Base-by-base conservation (phyloP, 1,284 basidiomycete genomes). In the Ganoderma boninense region DNA sequence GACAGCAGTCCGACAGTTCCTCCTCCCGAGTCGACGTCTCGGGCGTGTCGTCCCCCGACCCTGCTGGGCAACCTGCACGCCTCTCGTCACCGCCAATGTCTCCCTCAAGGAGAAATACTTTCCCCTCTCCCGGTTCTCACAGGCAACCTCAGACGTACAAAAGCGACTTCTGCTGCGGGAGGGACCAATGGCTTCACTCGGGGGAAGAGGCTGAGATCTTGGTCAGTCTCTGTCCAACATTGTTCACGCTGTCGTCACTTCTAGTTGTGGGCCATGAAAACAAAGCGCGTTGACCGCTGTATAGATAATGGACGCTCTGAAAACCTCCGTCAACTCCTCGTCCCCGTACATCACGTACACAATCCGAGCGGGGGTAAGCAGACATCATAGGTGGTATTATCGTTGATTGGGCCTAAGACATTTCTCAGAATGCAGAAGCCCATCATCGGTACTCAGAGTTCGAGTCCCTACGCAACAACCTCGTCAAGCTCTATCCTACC, bases 391-490 rank as follows among this genome's bases (percentile, higher is more conserved):
- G 1, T 68, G 62, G 52, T 26, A 35, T 7, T 32, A 13, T 29
- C 35, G 1, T 40, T 11, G 23, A 13, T 35, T 42, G 18, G 57
- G 64, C 14, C 69, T 49, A 67, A 29, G 49, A 20, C 23, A 20
- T 64, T 32, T 4, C 11, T 64, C 80, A 97, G 96, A 89, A 87
- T 73, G 87, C 91, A n/a, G 93, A 95, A 77, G 91, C 95, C 6
- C 90, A 92, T 61, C 94, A 98, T 76, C 90, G 98, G 49, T 99
- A 99, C 82, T 99, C 97, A 5, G 96, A 99, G 79, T 99, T 99
- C 80, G 96, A 99, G 82, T 96, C 96, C 29, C 86, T 99, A 60
- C 91, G 98, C 66, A 87, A 90, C 67, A 94, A 89, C 68, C 89
- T 99, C 61, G 87, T 92, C 60, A 95, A 92, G 74, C 87, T 99